A percentile compares a stretch with the other conserved stretches of the same genome.
These are phyloP conservation scores for Nymphaea thermarum DNA, from an alignment of 164 flowering plant genomes.

Conservation along the genomic window DNA sequence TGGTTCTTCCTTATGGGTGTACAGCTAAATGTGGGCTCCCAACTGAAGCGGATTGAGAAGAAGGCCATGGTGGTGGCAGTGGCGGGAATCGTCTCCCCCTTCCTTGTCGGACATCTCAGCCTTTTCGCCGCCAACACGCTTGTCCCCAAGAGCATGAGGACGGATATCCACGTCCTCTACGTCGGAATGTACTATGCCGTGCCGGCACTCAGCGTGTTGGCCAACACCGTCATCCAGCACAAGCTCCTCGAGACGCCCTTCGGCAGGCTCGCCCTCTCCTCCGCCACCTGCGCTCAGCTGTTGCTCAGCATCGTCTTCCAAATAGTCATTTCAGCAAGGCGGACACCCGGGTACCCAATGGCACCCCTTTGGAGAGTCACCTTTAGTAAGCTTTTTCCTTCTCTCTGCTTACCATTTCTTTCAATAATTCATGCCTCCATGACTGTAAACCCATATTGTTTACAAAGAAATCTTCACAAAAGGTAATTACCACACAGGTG, in stretches of 20 bases:
- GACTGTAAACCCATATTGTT: too few species aligned
- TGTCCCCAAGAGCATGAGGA: not conserved
- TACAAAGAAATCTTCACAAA: too few species aligned
- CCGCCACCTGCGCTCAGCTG: not conserved
- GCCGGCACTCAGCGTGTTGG: not conserved
- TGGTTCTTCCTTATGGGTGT: not conserved
- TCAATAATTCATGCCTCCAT: too few species aligned
- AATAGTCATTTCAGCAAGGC: not conserved
- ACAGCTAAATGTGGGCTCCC: not conserved
- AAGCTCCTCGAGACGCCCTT: not conserved
- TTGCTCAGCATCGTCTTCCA: not conserved
- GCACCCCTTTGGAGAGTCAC: not conserved
- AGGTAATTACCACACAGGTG: too few species aligned
- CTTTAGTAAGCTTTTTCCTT: not conserved
- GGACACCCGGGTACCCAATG: not conserved
- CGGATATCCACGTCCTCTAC: not conserved
- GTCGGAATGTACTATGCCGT: not conserved
- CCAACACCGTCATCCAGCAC: not conserved
- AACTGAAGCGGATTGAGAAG: not conserved
- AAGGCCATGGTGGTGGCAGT: not conserved
- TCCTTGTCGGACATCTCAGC: not conserved
- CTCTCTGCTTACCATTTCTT: too few species aligned
- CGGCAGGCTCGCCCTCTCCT: not conserved
- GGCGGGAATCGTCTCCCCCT: not conserved
- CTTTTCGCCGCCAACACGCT: not conserved